These are phyloP conservation scores for Sporothrix pallida DNA, from an alignment of 2,329 filamentous ascomycete genomes.

Conservation along the genomic window DNA sequence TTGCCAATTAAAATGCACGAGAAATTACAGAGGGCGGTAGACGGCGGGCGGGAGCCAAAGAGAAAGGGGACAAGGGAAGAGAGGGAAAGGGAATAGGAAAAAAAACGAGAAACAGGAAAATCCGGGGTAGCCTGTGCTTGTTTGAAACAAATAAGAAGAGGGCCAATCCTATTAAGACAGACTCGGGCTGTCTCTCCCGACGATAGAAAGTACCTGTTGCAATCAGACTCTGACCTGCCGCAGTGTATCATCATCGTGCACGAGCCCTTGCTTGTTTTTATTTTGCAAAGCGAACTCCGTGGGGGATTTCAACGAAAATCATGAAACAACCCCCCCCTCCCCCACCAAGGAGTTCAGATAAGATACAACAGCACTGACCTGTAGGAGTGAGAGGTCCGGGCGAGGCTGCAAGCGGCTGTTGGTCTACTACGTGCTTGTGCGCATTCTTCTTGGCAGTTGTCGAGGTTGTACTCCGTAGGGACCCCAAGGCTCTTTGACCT, in stretches of 20 bases:
- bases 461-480: background rate
- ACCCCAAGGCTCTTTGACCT: slow-evolving; percentile 21
- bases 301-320: background rate
- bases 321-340: background rate
- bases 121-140: slow-evolving; percentile 13
- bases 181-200: background rate
- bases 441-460: background rate
- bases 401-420: slow-evolving; percentile 2
- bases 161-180: background rate
- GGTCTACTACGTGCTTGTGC: background rate
- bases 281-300: too few species aligned
- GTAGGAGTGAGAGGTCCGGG: slow-evolving; percentile 11
- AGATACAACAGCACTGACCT: slow-evolving; percentile 5
- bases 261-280: background rate
- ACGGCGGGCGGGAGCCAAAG: background rate
- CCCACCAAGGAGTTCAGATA: background rate
- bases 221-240: background rate
- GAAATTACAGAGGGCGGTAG: background rate
- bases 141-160: slow-evolving; percentile 15
- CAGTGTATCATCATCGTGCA: background rate
- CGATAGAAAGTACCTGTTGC: background rate
- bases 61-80: too few species aligned
- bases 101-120: background rate
- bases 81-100: background rate
- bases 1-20: background rate